Conservation (phyloP, 73 alveolate genomes). For the Paraurostyla sp. region DNA sequence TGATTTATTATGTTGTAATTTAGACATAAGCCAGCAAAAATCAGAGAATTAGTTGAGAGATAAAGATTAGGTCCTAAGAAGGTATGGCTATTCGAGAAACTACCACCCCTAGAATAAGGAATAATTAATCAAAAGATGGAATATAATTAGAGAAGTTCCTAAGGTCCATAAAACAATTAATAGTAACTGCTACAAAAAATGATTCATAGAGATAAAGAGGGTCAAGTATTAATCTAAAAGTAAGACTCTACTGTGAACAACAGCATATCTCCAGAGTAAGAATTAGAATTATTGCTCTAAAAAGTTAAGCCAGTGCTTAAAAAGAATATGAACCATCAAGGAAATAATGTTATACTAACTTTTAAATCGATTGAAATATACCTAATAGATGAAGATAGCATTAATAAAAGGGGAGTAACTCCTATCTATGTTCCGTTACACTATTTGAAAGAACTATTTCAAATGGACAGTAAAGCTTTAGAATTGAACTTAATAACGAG, state of each 20-base stretch:
- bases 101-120: slow-evolving; percentile 6
- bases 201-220: background rate
- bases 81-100: slow-evolving; percentile 37
- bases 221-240: background rate
- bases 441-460: background rate
- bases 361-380: slow-evolving; percentile 27
- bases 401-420: background rate
- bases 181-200: background rate
- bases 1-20: background rate
- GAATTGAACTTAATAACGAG: background rate
- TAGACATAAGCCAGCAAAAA: slow-evolving; percentile 36
- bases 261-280: slow-evolving; percentile 1
- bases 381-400: background rate
- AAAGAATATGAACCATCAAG: slow-evolving; percentile 10
- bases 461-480: background rate
- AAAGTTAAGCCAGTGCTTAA: background rate
- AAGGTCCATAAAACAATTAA: too few relatives aligned
- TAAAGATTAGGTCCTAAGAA: slow-evolving; percentile 27
- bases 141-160: too few relatives aligned
- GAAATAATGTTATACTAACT: slow-evolving; percentile 14
- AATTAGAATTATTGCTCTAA: background rate
- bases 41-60: background rate
- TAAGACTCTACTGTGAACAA: slow-evolving; percentile 1
- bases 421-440: background rate
- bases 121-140: background rate